These are phyloP conservation scores for Solanum pimpinellifolium DNA, from an alignment of 257 asterid species.

Conservation along the genomic window DNA sequence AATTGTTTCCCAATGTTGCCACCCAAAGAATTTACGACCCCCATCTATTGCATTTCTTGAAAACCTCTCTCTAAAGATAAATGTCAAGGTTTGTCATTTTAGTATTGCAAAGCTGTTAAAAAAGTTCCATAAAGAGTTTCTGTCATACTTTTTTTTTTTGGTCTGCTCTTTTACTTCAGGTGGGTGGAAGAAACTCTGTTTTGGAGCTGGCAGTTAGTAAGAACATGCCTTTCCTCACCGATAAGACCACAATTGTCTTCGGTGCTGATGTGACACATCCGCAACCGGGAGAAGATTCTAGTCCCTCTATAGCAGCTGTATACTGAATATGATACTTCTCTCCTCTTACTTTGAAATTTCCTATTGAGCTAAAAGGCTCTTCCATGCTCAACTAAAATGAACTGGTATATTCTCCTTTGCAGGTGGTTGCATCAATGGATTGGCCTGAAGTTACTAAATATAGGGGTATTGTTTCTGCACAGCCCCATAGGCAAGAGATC, in stretches of 20 bases:
- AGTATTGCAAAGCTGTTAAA: not conserved
- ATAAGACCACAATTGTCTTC: conserved; percentile 54
- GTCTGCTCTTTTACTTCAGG: conserved; percentile 22
- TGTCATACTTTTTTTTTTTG: not conserved
- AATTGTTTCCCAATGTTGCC: conserved; percentile 83
- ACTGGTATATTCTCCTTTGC: not conserved
- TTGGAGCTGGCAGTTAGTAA: conserved; percentile 24
- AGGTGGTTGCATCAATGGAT: conserved; percentile 96
- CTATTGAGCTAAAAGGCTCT: not conserved
- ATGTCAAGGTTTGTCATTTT: conserved; percentile 54
- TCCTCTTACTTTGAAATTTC: not conserved
- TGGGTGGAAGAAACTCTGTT: conserved; percentile 62
- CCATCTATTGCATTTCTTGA: conserved; percentile 45
- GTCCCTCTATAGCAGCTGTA: conserved; percentile 93
- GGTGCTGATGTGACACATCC: conserved; percentile 99
- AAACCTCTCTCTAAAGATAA: conserved; percentile 63
- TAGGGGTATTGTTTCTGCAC: conserved; percentile 73
- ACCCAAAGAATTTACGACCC: conserved; percentile 22
- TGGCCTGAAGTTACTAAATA: conserved; percentile 82
- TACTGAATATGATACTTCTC: not conserved
- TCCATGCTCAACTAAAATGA: not conserved
- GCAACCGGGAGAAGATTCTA: conserved; percentile 63
- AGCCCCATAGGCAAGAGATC: conserved; percentile 51
- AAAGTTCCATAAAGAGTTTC: not conserved
- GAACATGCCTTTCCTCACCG: conserved; percentile 27